Evolutionary conservation across 1,284 basidiomycete genomes (phyloP).

Genomic region (Leccinum angustisporum): DNA sequence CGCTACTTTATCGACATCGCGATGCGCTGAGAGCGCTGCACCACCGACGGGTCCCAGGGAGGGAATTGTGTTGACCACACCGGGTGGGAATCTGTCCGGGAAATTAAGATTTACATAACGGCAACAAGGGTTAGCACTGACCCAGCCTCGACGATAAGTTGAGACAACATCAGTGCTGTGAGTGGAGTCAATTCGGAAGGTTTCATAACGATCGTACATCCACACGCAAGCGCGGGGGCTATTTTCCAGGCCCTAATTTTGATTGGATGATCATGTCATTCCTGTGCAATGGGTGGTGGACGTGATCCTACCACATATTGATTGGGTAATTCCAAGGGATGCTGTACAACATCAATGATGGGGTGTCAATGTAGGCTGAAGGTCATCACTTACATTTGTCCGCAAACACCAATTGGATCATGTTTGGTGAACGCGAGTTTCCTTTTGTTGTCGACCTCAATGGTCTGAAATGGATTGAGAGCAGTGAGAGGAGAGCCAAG

Average conservation of each 20-base stretch:
- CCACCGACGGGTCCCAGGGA: constrained; percentile 85
- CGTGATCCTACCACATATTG: constrained; percentile 69
- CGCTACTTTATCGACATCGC: constrained; percentile 81
- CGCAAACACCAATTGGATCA: constrained; percentile 93
- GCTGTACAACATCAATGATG: constrained; percentile 40
- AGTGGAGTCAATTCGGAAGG: constrained; percentile 91
- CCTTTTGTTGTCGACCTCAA: constrained; percentile 78
- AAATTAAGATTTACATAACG: constrained; percentile 17
- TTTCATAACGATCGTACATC: constrained; percentile 90
- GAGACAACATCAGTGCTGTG: constrained; percentile 80
- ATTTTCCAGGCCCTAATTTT: constrained; percentile 84
- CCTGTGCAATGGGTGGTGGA: constrained; percentile 7
- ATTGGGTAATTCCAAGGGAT: constrained; percentile 94
- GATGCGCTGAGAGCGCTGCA: constrained; percentile 76
- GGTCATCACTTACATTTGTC: constrained; percentile 68
- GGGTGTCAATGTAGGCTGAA: constrained; percentile 6
- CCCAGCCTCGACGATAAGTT: constrained; percentile 80
- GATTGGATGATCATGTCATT: constrained; percentile 8
- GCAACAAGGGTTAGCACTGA: constrained; percentile 30
- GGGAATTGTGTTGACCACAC: constrained; percentile 88
- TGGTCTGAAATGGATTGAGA: constrained; percentile 46
- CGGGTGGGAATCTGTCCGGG: constrained; percentile 76
- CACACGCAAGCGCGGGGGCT: constrained; percentile 85
- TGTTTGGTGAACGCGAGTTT: constrained; percentile 87
- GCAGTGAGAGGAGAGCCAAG: constrained; percentile 1